Percentiles rank a stretch among this genome's conserved stretches.
phyloP scores from a whole-genome alignment of 1,284 basidiomycete species.

The Melampsora larici-populina region DNA sequence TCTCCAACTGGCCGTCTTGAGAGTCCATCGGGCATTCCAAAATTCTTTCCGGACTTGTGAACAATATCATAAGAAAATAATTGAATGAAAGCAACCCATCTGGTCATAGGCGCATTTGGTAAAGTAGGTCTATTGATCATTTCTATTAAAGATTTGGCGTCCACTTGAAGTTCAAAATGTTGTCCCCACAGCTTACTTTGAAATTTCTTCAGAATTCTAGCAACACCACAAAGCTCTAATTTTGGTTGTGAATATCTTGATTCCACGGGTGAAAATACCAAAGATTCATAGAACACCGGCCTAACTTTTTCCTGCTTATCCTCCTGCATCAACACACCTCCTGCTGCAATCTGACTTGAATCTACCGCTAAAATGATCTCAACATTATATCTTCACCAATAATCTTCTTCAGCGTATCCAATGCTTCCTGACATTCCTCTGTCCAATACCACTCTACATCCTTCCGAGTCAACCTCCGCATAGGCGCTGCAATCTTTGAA shows the following conservation, averaged over 20 bases:
- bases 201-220: too few relatives aligned
- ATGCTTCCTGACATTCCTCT: not conserved
- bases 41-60: constrained; percentile 19
- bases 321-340: not conserved
- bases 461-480: not conserved
- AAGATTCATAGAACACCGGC: not conserved
- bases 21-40: constrained; percentile 24
- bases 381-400: too few relatives aligned
- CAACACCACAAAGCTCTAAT: too few relatives aligned
- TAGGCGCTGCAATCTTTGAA: not conserved
- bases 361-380: not conserved
- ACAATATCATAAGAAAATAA: constrained; percentile 29
- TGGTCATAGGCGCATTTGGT: constrained; percentile 22
- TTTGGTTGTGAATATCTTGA: too few relatives aligned
- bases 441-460: too few relatives aligned
- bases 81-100: too few relatives aligned
- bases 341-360: not conserved
- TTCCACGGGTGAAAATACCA: not conserved
- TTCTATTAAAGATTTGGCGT: too few relatives aligned
- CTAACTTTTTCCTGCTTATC: not conserved
- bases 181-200: too few relatives aligned
- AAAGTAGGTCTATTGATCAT: too few relatives aligned
- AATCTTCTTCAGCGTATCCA: too few relatives aligned
- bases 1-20: not conserved
- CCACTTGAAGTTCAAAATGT: too few relatives aligned